Evolutionary conservation across 768 basidiomycete genomes (phyloP), one percentile per base, ranked within the genome.

Genomic region (Suillus discolor): DNA sequence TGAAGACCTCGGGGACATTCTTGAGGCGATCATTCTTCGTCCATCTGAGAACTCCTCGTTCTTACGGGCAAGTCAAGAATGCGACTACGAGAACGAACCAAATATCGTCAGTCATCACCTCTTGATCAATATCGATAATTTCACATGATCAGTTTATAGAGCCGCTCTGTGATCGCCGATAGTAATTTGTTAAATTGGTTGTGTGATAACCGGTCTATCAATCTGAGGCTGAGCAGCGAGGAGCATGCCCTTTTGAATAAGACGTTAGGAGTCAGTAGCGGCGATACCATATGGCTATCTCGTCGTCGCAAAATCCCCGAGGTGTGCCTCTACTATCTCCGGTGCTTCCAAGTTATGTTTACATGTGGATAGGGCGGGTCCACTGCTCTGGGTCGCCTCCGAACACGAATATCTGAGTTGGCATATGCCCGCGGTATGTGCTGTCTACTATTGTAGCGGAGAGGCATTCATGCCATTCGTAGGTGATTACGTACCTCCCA

Each of bases 381-480:
- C 71, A 96, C 95, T 3, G 80, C 86, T 8, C 81, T 98, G 59
- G 96, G 96, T 53, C 84, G 86, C 67, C 71, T 88, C 65, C 85
- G 92, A 66, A 81, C 90, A 42, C 84, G 83, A 62, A 79, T 97
- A 61, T 84, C 86, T 31, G 89, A 92, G 66, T 75, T 82, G 49
- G 91, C 93, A 4, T 86, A 89, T 68, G 76, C 79, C 60, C 84
- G 84, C 65, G 90, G 93, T 92, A 65, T 25, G 80, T 72, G 42
- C 47, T 66, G 73, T 66, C 63, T 49, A 51, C 67, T 64, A 59
- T 54, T 62, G 45, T 51, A 16, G 44, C 41, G 61, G 47, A 51
- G 44, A 41, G 57, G 63, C 41, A 44, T 63, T 57, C 69, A 62
- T 71, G 62, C 66, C 38, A 55, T 64, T 68, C 70, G 59, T 70